Evolutionary conservation across 129 eudicot species (phyloP).

Genomic region (Chrysanthemum makinoi): DNA sequence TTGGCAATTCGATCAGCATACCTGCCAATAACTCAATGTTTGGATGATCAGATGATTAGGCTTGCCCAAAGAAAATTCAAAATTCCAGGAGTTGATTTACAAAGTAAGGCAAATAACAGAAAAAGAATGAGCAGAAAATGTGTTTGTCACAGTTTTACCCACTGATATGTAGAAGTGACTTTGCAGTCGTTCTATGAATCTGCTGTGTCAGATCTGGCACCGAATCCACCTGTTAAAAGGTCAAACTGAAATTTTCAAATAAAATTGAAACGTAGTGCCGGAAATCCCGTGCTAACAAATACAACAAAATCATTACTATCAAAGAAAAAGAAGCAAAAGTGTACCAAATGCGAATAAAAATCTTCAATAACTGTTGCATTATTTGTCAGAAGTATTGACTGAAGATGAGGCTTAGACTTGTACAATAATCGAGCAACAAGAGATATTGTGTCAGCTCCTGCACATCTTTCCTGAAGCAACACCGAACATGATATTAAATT

Average conservation of each 20-base stretch:
- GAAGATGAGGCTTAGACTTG: slow-evolving; percentile 90
- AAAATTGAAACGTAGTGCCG: neutral
- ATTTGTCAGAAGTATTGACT: slow-evolving; percentile 63
- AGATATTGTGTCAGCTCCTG: slow-evolving; percentile 87
- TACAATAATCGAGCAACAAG: slow-evolving; percentile 84
- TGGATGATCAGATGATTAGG: neutral
- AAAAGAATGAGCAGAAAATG: slow-evolving; percentile 19
- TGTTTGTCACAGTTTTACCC: slow-evolving; percentile 57
- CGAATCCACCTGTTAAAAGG: slow-evolving; percentile 69
- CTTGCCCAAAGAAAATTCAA: neutral
- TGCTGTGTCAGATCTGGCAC: slow-evolving; percentile 85
- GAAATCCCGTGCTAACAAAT: slow-evolving; percentile 3
- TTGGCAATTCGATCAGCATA: slow-evolving; percentile 89
- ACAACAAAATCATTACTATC: neutral
- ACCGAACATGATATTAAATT: slow-evolving; percentile 16
- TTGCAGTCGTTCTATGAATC: slow-evolving; percentile 86
- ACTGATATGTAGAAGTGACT: slow-evolving; percentile 79
- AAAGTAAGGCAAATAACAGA: slow-evolving; percentile 11
- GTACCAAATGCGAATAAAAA: slow-evolving; percentile 79
- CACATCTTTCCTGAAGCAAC: slow-evolving; percentile 92
- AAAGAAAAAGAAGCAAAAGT: slow-evolving; percentile 4
- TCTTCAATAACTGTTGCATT: slow-evolving; percentile 74
- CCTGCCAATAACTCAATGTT: slow-evolving; percentile 47
- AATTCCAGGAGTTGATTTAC: slow-evolving; percentile 9
- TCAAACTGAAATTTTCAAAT: too few species aligned